These are phyloP conservation scores for Pinus tabuliformis DNA, from an alignment of 75 land plant species.

Conservation along the genomic window DNA sequence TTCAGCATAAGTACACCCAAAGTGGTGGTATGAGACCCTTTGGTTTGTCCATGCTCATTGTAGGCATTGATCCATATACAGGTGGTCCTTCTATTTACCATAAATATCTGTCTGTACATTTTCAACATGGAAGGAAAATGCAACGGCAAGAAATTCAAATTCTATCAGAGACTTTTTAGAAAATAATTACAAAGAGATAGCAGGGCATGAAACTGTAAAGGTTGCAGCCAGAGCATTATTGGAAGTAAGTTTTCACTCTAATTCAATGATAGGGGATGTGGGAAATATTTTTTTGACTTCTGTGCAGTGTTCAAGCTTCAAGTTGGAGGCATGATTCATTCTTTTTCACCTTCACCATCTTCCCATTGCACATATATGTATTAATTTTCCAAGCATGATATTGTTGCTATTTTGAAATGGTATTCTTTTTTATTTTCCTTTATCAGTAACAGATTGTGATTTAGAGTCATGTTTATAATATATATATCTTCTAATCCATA, in stretches of 20 bases:
- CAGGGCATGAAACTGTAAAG: slow-evolving; percentile 91
- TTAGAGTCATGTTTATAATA: neutral
- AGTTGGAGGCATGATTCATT: too few relatives aligned
- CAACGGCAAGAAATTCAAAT: slow-evolving; percentile 92
- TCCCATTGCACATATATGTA: too few relatives aligned
- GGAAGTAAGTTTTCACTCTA: slow-evolving; percentile 57
- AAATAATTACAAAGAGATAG: slow-evolving; percentile 93
- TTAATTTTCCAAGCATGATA: too few relatives aligned
- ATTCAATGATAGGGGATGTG: neutral
- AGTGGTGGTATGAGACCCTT: slow-evolving; percentile 98
- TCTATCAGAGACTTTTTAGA: slow-evolving; percentile 89
- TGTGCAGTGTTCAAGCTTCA: too few relatives aligned
- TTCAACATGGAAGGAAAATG: slow-evolving; percentile 97
- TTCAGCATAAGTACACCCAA: slow-evolving; percentile 98
- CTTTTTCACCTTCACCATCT: too few relatives aligned
- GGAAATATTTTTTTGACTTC: too few relatives aligned
- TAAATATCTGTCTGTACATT: slow-evolving; percentile 95
- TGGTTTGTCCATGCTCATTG: slow-evolving; percentile 90
- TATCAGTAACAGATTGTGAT: too few relatives aligned
- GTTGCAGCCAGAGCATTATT: slow-evolving; percentile 90
- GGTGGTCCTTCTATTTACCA: slow-evolving; percentile 80
- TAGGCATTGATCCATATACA: slow-evolving; percentile 93
- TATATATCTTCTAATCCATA: too few relatives aligned
- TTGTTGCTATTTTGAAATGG: too few relatives aligned
- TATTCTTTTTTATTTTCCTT: too few relatives aligned